phyloP scores from a whole-genome alignment of 2,329 filamentous ascomycete genomes.

The Drechslera avenae region DNA sequence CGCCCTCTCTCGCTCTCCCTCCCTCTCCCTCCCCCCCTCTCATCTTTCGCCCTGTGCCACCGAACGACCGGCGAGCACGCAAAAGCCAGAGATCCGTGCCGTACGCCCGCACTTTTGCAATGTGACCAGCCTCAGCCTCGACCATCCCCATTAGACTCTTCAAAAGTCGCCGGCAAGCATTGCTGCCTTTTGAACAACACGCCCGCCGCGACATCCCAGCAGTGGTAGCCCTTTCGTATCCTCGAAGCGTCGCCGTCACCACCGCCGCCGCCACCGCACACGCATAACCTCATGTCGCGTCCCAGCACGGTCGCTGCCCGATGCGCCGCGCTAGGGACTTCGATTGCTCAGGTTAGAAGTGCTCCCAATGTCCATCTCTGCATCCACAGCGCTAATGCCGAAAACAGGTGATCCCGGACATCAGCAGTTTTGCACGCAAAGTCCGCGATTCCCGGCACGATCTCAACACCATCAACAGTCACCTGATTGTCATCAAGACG shows the following conservation, averaged over 20 bases:
- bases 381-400: conserved; percentile 17
- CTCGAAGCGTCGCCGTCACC: conserved; percentile 4
- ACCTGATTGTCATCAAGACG: conserved; percentile 41
- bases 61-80: conserved; percentile 12
- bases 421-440: conserved; percentile 38
- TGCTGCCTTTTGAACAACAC: conserved; percentile 1
- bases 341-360: conserved; percentile 35
- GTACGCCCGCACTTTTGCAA: conserved; percentile 12
- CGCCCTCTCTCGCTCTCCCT: no score
- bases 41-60: conserved; percentile 2
- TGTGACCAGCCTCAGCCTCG: conserved; percentile 15
- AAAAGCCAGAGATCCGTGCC: conserved; percentile 18
- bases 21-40: no score
- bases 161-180: conserved; percentile 1
- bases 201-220: conserved; percentile 1
- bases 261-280: background rate
- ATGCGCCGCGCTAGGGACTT: conserved; percentile 40
- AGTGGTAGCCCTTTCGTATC: background rate
- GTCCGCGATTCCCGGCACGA: conserved; percentile 40
- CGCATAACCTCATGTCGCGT: conserved; percentile 27
- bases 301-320: conserved; percentile 40
- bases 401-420: conserved; percentile 36
- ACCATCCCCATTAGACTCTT: conserved; percentile 5
- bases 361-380: conserved; percentile 4
- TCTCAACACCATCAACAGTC: conserved; percentile 39